Evolutionary conservation across 1,284 basidiomycete genomes (phyloP).

Genomic region (Albatrellus sp.): DNA sequence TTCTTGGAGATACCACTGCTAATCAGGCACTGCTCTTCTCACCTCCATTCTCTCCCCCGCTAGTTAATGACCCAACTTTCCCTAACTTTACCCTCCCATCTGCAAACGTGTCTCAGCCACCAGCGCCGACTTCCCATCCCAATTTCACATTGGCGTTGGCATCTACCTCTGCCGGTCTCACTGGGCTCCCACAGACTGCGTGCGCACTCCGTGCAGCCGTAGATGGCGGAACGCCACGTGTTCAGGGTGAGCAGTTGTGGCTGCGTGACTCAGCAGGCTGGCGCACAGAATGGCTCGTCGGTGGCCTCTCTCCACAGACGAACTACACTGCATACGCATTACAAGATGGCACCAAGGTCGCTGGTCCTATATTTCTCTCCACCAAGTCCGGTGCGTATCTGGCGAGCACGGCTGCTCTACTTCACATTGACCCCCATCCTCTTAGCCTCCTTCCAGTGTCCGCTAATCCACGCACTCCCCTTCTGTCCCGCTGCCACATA

Average conservation of each 20-base stretch:
- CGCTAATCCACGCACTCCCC: slow-evolving; percentile 57
- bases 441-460: slow-evolving; percentile 58
- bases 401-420: background rate
- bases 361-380: slow-evolving; percentile 48
- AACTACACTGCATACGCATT: slow-evolving; percentile 64
- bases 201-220: slow-evolving; percentile 33
- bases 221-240: slow-evolving; percentile 5
- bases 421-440: slow-evolving; percentile 4
- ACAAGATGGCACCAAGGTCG: slow-evolving; percentile 37
- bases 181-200: slow-evolving; percentile 41
- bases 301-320: slow-evolving; percentile 42
- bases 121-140: slow-evolving; percentile 23
- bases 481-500: slow-evolving; percentile 68
- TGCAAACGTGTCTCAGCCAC: slow-evolving; percentile 38
- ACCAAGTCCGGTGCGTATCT: slow-evolving; percentile 53
- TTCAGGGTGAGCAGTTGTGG: slow-evolving; percentile 34
- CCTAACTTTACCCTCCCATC: slow-evolving; percentile 74
- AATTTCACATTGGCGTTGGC: slow-evolving; percentile 47
- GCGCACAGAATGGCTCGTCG: slow-evolving; percentile 55
- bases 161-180: slow-evolving; percentile 27
- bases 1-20: slow-evolving; percentile 68
- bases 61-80: slow-evolving; percentile 35
- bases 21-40: slow-evolving; percentile 73
- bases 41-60: slow-evolving; percentile 32
- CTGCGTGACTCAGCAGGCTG: slow-evolving; percentile 42